phyloP scores from a whole-genome alignment of 2,329 filamentous ascomycete genomes.

The Dactylellina sp. region DNA sequence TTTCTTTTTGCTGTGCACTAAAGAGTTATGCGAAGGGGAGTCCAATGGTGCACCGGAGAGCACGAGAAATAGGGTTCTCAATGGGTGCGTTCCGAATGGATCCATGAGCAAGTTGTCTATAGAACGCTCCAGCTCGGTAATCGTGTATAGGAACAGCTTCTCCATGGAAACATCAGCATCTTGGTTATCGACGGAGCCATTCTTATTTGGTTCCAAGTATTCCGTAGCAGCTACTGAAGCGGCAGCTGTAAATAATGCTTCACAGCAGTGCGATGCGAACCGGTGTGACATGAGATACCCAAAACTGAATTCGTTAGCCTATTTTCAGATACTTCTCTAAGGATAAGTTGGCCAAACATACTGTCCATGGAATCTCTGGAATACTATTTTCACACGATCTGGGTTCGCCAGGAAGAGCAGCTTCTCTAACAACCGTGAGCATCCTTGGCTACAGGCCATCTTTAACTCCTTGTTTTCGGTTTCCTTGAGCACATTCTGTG shows the following conservation, averaged over 20 bases:
- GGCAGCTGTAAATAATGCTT: constrained; percentile 86
- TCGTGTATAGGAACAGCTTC: constrained; percentile 30
- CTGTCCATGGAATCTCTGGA: constrained; percentile 85
- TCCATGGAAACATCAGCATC: constrained; percentile 13
- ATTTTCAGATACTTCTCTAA: neutral
- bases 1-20: constrained; percentile 93
- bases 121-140: constrained; percentile 83
- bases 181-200: neutral
- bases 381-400: constrained; percentile 85
- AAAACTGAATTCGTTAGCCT: constrained; percentile 69
- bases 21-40: constrained; percentile 74
- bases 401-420: constrained; percentile 84
- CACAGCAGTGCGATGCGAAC: constrained; percentile 97
- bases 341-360: constrained; percentile 62
- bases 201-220: constrained; percentile 63
- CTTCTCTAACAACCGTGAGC: constrained; percentile 90
- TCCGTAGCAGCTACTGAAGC: constrained; percentile 83
- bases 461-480: constrained; percentile 94
- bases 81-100: constrained; percentile 86
- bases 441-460: constrained; percentile 93
- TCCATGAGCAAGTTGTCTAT: constrained; percentile 87
- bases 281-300: constrained; percentile 90
- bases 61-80: constrained; percentile 86
- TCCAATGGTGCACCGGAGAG: constrained; percentile 85
- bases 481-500: constrained; percentile 86